These are phyloP conservation scores for Tylopilus plumbeoviolaceoides DNA, from an alignment of 768 basidiomycete species.

Conservation along the genomic window DNA sequence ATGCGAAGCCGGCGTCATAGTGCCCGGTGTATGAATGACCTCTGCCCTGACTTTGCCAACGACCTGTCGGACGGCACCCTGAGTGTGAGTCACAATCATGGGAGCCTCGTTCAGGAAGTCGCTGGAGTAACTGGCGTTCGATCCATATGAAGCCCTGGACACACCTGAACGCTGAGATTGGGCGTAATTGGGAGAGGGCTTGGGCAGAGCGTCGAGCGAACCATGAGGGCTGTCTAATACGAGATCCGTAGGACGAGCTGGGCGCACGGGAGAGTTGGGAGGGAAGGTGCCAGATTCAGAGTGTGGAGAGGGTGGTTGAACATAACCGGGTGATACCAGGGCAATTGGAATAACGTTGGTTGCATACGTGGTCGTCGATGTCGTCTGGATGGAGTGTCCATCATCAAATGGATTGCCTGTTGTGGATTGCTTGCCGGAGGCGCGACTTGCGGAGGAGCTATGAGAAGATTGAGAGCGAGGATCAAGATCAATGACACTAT, in stretches of 20 bases:
- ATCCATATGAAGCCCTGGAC: constrained; percentile 67
- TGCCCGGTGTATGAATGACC: constrained; percentile 60
- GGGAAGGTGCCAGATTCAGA: constrained; percentile 27
- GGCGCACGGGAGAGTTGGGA: constrained; percentile 46
- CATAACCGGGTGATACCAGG: constrained; percentile 59
- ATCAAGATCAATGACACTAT: constrained; percentile 58
- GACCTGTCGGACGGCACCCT: constrained; percentile 62
- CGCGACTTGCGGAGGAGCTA: constrained; percentile 1
- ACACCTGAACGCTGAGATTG: constrained; percentile 52
- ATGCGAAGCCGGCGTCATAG: constrained; percentile 27
- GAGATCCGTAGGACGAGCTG: constrained; percentile 55
- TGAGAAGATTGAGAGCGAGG: constrained; percentile 42
- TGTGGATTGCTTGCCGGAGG: constrained; percentile 19
- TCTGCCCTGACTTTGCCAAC: constrained; percentile 76
- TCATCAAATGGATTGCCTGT: constrained; percentile 72
- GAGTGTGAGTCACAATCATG: constrained; percentile 71
- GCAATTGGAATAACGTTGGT: constrained; percentile 89
- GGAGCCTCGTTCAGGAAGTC: constrained; percentile 80
- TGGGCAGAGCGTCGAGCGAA: constrained; percentile 46
- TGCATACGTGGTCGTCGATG: constrained; percentile 64
- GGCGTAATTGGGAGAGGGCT: constrained; percentile 35
- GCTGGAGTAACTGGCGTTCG: constrained; percentile 70
- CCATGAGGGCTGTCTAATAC: constrained; percentile 61
- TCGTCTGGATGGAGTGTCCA: constrained; percentile 73
- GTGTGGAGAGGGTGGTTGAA: constrained; percentile 28